These are phyloP conservation scores for Arthrobotrys sphaeroides DNA, from an alignment of 2,329 filamentous ascomycete genomes.

Conservation along the genomic window DNA sequence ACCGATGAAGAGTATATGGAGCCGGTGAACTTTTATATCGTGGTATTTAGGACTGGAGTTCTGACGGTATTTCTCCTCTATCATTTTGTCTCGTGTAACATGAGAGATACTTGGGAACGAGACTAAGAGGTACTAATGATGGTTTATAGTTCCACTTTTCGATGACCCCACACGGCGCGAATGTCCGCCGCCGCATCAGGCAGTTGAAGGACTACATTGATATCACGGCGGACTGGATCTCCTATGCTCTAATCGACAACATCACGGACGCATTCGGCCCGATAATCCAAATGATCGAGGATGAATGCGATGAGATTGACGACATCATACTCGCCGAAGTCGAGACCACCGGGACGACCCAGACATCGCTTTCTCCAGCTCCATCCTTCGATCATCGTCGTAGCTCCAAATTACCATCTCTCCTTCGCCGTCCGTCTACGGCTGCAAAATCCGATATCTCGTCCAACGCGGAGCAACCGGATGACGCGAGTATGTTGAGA, in stretches of 20 bases:
- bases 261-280: slow-evolving; percentile 97
- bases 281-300: slow-evolving; percentile 84
- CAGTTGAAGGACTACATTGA: slow-evolving; percentile 94
- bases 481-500: slow-evolving; percentile 85
- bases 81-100: too few relatives aligned
- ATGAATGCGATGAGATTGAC: slow-evolving; percentile 90
- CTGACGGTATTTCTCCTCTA: slow-evolving; percentile 67
- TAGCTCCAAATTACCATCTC: neutral
- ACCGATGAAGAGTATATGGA: slow-evolving; percentile 84
- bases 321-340: slow-evolving; percentile 91
- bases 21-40: slow-evolving; percentile 94
- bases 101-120: neutral
- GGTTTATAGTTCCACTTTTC: slow-evolving; percentile 78
- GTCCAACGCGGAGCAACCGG: slow-evolving; percentile 69
- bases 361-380: neutral
- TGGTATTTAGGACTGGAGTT: slow-evolving; percentile 94
- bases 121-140: neutral
- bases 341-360: neutral
- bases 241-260: slow-evolving; percentile 94
- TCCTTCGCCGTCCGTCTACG: slow-evolving; percentile 18
- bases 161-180: slow-evolving; percentile 83
- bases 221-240: slow-evolving; percentile 97
- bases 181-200: slow-evolving; percentile 90
- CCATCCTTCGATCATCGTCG: slow-evolving; percentile 7
- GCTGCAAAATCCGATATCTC: slow-evolving; percentile 59